Conservation (phyloP, 1,139 yeast species). For the Suhomyces taliae region DNA sequence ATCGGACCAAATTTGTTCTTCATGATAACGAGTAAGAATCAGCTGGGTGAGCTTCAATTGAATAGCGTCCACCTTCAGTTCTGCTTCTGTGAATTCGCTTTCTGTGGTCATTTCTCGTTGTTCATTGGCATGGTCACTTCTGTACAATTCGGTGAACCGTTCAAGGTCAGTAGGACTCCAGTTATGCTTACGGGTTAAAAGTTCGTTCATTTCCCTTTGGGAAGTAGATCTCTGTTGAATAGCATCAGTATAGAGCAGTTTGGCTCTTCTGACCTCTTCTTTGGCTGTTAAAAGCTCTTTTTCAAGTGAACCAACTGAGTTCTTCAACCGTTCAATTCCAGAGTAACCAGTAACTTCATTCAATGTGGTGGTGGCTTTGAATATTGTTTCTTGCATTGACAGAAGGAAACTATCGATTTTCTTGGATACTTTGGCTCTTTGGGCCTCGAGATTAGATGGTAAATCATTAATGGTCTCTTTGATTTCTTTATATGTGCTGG, state of each 20-base stretch:
- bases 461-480: slow-evolving; percentile 24
- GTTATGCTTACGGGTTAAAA: slow-evolving; percentile 77
- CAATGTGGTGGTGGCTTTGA: slow-evolving; percentile 70
- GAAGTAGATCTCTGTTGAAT: slow-evolving; percentile 65
- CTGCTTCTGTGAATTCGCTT: slow-evolving; percentile 52
- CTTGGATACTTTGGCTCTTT: slow-evolving; percentile 21
- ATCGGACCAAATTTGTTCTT: slow-evolving; percentile 98
- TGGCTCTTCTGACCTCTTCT: slow-evolving; percentile 48
- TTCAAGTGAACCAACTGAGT: slow-evolving; percentile 55
- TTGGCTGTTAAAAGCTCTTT: slow-evolving; percentile 51
- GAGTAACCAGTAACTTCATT: slow-evolving; percentile 95
- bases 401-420: slow-evolving; percentile 56
- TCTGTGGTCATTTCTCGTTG: slow-evolving; percentile 58
- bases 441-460: slow-evolving; percentile 34
- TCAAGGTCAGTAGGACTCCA: slow-evolving; percentile 84
- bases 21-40: slow-evolving; percentile 87
- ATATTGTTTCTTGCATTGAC: slow-evolving; percentile 62
- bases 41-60: slow-evolving; percentile 71
- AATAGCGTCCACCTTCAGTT: slow-evolving; percentile 64
- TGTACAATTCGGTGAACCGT: slow-evolving; percentile 75
- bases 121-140: slow-evolving; percentile 78
- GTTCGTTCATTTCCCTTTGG: slow-evolving; percentile 85
- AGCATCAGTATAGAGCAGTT: slow-evolving; percentile 59
- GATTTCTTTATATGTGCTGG: slow-evolving; percentile 19
- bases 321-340: slow-evolving; percentile 70